phyloP scores from a whole-genome alignment of 805 yeast species.

The Clavispora vitiphila region DNA sequence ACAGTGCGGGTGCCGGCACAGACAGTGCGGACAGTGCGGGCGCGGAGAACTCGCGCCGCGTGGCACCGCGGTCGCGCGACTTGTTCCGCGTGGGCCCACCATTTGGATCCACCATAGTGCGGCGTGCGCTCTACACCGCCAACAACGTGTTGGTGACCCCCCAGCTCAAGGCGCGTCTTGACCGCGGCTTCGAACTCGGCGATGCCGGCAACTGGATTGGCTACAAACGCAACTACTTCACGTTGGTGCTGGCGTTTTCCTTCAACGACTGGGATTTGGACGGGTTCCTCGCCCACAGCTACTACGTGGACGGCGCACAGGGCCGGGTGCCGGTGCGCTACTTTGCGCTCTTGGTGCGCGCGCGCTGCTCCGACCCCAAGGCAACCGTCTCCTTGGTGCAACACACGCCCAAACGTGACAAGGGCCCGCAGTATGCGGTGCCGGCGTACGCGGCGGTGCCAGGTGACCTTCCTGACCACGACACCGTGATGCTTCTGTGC shows the following conservation, averaged over 20 bases:
- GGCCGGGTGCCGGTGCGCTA: background rate
- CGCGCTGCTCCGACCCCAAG: constrained; percentile 1
- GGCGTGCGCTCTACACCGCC: background rate
- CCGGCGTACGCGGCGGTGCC: constrained; percentile 56
- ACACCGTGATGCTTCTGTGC: constrained; percentile 52
- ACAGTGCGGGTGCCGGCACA: background rate
- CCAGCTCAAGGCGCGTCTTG: constrained; percentile 19
- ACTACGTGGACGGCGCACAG: background rate
- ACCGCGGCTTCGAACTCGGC: constrained; percentile 21
- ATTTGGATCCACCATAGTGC: constrained; percentile 7
- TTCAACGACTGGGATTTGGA: constrained; percentile 2
- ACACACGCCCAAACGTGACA: constrained; percentile 70
- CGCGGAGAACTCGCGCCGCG: background rate
- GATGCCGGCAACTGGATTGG: constrained; percentile 50
- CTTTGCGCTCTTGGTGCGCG: constrained; percentile 1
- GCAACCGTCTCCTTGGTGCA: constrained; percentile 45
- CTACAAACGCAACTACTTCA: constrained; percentile 64
- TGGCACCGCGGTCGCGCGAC: constrained; percentile 62
- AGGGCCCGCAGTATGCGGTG: constrained; percentile 65
- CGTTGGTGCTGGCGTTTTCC: constrained; percentile 52
- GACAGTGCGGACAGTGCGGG: background rate
- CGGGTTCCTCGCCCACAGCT: background rate
- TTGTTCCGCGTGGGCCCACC: constrained; percentile 66
- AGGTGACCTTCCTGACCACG: constrained; percentile 56
- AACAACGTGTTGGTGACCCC: constrained; percentile 3